Evolutionary conservation across 306 rosid genomes (phyloP).

Genomic region (Cicer chorassanicum): DNA sequence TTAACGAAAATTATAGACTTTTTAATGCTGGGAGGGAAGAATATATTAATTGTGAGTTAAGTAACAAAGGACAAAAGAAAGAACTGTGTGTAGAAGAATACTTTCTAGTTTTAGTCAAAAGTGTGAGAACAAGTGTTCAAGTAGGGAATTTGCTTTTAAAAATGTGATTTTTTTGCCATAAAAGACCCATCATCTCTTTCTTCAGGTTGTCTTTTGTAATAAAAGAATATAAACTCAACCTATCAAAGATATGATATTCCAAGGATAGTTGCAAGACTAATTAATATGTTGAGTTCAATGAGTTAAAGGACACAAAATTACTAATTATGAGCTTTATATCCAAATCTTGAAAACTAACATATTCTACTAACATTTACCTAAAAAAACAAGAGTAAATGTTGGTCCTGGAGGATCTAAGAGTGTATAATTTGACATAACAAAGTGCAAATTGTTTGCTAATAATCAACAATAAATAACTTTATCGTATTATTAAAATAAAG

Average conservation of each 20-base stretch:
- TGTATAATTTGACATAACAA: too few species aligned
- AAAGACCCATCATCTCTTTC: slow-evolving; percentile 61
- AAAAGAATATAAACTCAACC: slow-evolving; percentile 30
- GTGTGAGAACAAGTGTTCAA: slow-evolving; percentile 61
- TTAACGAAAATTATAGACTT: slow-evolving; percentile 26
- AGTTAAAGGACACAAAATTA: too few species aligned
- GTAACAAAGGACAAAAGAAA: slow-evolving; percentile 62
- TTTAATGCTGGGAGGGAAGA: slow-evolving; percentile 52
- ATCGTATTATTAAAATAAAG: too few species aligned
- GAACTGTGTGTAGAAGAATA: slow-evolving; percentile 64
- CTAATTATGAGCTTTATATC: too few species aligned
- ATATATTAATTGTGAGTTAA: slow-evolving; percentile 87
- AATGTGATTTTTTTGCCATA: slow-evolving; percentile 52
- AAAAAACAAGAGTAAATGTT: too few species aligned
- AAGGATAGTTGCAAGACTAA: background rate
- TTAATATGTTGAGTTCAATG: too few species aligned
- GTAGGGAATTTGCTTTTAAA: slow-evolving; percentile 78
- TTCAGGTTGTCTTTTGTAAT: slow-evolving; percentile 45
- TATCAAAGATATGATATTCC: background rate
- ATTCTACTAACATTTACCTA: too few species aligned
- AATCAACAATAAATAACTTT: too few species aligned
- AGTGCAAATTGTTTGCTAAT: too few species aligned
- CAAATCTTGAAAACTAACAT: too few species aligned
- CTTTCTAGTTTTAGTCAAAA: slow-evolving; percentile 69
- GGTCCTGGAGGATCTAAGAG: too few species aligned